phyloP scores from a whole-genome alignment of 2,329 filamentous ascomycete species.

The Nothophoma quercina region DNA sequence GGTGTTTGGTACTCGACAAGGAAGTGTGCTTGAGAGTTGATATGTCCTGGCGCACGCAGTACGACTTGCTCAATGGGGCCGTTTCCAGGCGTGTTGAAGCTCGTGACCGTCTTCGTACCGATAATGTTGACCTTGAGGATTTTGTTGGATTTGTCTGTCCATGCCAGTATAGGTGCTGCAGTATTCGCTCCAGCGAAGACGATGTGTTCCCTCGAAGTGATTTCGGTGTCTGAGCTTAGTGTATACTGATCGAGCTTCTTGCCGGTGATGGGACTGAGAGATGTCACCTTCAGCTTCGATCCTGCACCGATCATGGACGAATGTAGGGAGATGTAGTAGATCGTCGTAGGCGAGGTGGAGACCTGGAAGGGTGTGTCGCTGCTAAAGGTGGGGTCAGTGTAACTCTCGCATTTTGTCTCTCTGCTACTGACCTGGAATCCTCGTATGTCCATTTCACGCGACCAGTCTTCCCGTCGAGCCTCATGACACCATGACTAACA shows the following conservation, averaged over 20 bases:
- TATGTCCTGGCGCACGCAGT: slow-evolving; percentile 76
- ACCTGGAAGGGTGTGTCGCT: slow-evolving; percentile 78
- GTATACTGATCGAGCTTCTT: slow-evolving; percentile 74
- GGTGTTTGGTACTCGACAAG: slow-evolving; percentile 80
- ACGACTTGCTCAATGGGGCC: slow-evolving; percentile 59
- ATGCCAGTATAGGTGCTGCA: slow-evolving; percentile 76
- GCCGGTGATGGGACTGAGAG: slow-evolving; percentile 76
- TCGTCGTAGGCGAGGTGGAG: slow-evolving; percentile 71
- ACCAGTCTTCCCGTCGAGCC: slow-evolving; percentile 77
- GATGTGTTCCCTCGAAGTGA: slow-evolving; percentile 69
- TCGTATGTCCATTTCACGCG: slow-evolving; percentile 79
- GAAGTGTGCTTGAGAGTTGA: slow-evolving; percentile 80
- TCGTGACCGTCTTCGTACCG: slow-evolving; percentile 55
- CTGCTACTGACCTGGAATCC: slow-evolving; percentile 60
- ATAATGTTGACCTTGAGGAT: slow-evolving; percentile 77
- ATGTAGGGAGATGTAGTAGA: slow-evolving; percentile 81
- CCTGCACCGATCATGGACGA: slow-evolving; percentile 65
- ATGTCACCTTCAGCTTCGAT: slow-evolving; percentile 78
- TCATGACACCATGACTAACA: slow-evolving; percentile 67
- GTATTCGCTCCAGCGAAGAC: slow-evolving; percentile 80
- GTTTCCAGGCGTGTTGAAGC: slow-evolving; percentile 53
- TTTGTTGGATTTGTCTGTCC: slow-evolving; percentile 70
- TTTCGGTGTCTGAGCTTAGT: slow-evolving; percentile 77
- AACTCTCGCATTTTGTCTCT: neutral
- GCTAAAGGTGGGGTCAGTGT: slow-evolving; percentile 49